phyloP scores from a whole-genome alignment of 768 basidiomycete genomes.

The Naganishia onofrii region DNA sequence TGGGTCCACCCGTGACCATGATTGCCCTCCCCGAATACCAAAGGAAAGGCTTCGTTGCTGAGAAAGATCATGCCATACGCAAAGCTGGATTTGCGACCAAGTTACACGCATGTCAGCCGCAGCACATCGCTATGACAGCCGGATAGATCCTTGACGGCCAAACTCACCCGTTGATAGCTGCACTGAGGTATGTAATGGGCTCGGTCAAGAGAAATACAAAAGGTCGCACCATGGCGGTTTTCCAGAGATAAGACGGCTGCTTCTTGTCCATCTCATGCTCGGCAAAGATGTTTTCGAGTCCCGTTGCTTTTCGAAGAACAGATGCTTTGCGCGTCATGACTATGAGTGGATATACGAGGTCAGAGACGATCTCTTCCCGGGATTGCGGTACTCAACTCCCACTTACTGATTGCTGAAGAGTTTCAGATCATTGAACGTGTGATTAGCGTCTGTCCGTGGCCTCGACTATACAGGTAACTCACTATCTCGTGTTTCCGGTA shows the following conservation, averaged over 20 bases:
- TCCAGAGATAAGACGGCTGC: slow-evolving; percentile 39
- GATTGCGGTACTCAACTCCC: not conserved
- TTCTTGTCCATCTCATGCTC: slow-evolving; percentile 43
- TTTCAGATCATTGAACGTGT: not conserved
- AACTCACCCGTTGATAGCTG: slow-evolving; percentile 40
- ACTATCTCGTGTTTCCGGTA: slow-evolving; percentile 43
- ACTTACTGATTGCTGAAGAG: slow-evolving; percentile 1
- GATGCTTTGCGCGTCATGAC: slow-evolving; percentile 34
- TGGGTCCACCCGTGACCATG: slow-evolving; percentile 42
- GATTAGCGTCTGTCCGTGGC: not conserved
- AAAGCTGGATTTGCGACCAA: slow-evolving; percentile 24
- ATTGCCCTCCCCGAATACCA: slow-evolving; percentile 42
- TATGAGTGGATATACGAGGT: not conserved
- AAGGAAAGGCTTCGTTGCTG: slow-evolving; percentile 43
- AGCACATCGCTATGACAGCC: not conserved
- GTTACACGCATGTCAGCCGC: not conserved
- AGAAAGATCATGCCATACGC: slow-evolving; percentile 44
- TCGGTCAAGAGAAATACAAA: slow-evolving; percentile 44
- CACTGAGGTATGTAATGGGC: slow-evolving; percentile 44
- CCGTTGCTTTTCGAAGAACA: slow-evolving; percentile 36
- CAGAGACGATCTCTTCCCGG: not conserved
- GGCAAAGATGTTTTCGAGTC: slow-evolving; percentile 35
- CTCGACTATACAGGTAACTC: not conserved
- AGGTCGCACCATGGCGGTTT: slow-evolving; percentile 42
- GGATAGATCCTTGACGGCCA: too few species aligned